Base-by-base conservation (phyloP, 345 rosid species). In the Murraya paniculata region DNA sequence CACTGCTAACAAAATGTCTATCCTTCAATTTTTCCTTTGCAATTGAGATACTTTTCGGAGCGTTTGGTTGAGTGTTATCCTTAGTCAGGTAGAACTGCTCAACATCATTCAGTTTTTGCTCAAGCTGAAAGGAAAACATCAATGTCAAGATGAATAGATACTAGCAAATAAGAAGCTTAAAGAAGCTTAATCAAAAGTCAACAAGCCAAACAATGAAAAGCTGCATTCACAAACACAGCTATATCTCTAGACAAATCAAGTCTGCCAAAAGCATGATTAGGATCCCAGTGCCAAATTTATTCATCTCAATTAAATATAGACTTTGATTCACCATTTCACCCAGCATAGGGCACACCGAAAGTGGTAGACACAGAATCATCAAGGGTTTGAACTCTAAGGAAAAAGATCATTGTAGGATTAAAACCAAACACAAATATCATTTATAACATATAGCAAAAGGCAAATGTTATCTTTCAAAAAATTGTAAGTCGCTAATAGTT, bases 11-110 rank as follows among this genome's bases (percentile, higher is more conserved):
- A 79, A 87, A 78, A 81, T 84, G 89, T 78, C 80, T 89, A n/a
- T 86, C 91, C 82, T 84, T 89, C 16, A 83, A 22, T 83, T 85
- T 90, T 30, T 87, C 97, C 85, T 91, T 91, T 60, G 81, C 60
- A 59, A 77, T 41, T 1, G 86, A 84, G 82, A 84, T 76, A 76
- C 77, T 77, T 80, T 86, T 88, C 1, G 84, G 78, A 68, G 45
- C n/a, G 71, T 82, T 86, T 60, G 77, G 80, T 72, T 89, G 89
- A 64, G 74, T 85, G 53, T 82, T 81, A 71, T 82, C 86, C 65
- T 80, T 77, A 71, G 50, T 77, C 76, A 60, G 33, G 85, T 83
- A 92, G 78, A 83, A 90, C 57, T 84, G 88, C 71, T 92, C 97
- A 24, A 91, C 91, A 58, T 85, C 85, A 55, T 79, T 85, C 48